Evolutionary conservation across 192 early-diverging fungal genomes (phyloP), one percentile per base, ranked within the genome.

Genomic region (Coemansia sp.): DNA sequence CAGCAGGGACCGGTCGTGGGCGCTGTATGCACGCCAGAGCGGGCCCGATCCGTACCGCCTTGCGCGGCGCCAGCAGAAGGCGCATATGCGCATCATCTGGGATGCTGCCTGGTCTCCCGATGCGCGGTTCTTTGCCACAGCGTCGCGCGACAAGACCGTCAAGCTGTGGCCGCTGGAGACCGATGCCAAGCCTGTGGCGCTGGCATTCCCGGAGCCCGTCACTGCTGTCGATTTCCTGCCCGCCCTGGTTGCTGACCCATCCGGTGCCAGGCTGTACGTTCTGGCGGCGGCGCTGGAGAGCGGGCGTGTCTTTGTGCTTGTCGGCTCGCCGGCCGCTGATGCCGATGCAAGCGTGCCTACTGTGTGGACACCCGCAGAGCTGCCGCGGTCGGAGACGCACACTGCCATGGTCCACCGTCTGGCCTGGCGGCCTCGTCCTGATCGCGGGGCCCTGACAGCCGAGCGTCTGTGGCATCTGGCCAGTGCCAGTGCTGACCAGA

Each of bases 11-110:
- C 88, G 97, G 20, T 72, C 89, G 9, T 96, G 94, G 95, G 83
- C 86, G 0, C 57, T 98, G 42, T 95, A 85, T 73, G 86, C 87
- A 54, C 75, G 76, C 34, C 34, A 36, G n/a, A 54, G 36, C 11
- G 59, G 67, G 28, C 78, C 81, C 4, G n/a, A n/a, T n/a, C n/a
- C n/a, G n/a, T 96, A 89, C 73, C 76, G 70, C 41, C 67, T 91
- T 22, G 65, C 82, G 2, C 62, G 50, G 3, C 62, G 64, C 22
- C 84, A 86, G 30, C 69, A 81, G 45, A 92, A 92, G 72, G 89
- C 94, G 17, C 96, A 98, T 72, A 84, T 92, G 0, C 87, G 96
- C 55, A 96, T 98, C 52, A 86, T 98, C 19, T 98, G 96, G 96
- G 88, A 91, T 65, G 87, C 85, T 31, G 79, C 87, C 4, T 98